Evolutionary conservation across 495 filamentous ascomycete genomes (phyloP), one percentile per base, ranked within the genome.

Genomic region (Trichoderma gamsii): DNA sequence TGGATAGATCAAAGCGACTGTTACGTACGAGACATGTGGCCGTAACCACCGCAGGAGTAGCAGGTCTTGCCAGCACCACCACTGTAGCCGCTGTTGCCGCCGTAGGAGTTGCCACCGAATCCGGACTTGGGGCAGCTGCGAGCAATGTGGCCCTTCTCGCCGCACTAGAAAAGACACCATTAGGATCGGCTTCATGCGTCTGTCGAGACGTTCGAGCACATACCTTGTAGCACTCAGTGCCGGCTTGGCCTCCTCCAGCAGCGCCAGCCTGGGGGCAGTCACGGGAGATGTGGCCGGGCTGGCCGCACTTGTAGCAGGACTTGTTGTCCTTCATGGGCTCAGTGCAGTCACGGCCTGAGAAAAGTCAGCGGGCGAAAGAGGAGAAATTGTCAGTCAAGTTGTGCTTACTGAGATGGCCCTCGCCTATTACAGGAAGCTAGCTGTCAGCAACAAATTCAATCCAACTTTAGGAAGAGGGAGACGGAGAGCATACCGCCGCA

Each of bases 11-110:
- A 3, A 23, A 7, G 11, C 32, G 25, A 67, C 25, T 18, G 21
- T 44, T 61, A 82, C 81, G 73, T 75, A 84, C 93, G 89, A 73
- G 91, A 93, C 89, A 97, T 92, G 83, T 99, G 95, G 71, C 95
- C 96, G 76, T 90, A 92, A 63, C 95, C 95, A 74, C 95, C 94
- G 79, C 94, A 97, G 56, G 93, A 95, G 84, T 97, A 97, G 86
- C 93, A 97, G 69, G 92, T 96, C 80, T 93, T 91, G 70, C 85
- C 85, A 59, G 76, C 80, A 49, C 81, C 79, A 65, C 78, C 77
- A 67, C 79, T 80, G 65, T 81, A 80, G 67, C 81, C 84, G 71
- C 83, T 83, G 69, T 79, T 78, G 64, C 81, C 81, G 67, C 84
- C 80, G 52, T 75, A 73, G 63, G 71, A 71, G 56, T 78, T 79